Conservation (phyloP, 2,329 filamentous ascomycete genomes). For the Harringtonia lauricola region DNA sequence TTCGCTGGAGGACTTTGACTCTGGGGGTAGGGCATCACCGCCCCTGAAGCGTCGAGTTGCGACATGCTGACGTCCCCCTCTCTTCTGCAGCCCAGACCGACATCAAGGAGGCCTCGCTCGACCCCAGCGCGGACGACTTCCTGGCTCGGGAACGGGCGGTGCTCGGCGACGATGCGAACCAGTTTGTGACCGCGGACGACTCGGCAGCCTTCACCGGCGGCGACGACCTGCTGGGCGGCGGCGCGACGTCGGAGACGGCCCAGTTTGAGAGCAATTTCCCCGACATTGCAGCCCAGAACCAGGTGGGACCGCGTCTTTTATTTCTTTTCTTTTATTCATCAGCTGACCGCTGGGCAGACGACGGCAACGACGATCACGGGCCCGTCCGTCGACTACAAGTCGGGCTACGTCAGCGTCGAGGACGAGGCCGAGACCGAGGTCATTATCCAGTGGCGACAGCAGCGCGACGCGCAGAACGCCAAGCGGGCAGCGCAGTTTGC, state of each 20-base stretch:
- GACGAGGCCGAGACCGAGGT: constrained; percentile 82
- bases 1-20: constrained; percentile 68
- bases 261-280: constrained; percentile 86
- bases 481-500: constrained; percentile 79
- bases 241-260: constrained; percentile 32
- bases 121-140: constrained; percentile 67
- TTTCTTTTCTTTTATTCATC: background rate
- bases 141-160: constrained; percentile 81
- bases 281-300: constrained; percentile 56
- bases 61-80: constrained; percentile 8
- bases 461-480: constrained; percentile 69
- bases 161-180: constrained; percentile 84
- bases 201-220: constrained; percentile 32
- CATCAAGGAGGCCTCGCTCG: constrained; percentile 43
- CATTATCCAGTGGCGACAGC: constrained; percentile 84
- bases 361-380: constrained; percentile 60
- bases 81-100: constrained; percentile 52
- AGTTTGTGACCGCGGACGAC: constrained; percentile 73
- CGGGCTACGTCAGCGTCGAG: constrained; percentile 41
- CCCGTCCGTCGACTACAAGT: constrained; percentile 51
- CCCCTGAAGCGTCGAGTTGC: no score
- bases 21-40: no score
- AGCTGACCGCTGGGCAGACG: background rate
- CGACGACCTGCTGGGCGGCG: constrained; percentile 62
- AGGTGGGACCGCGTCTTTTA: constrained; percentile 37